These are phyloP conservation scores for Euphorbia celastroides DNA, from an alignment of 441 rosid genomes.

Conservation along the genomic window DNA sequence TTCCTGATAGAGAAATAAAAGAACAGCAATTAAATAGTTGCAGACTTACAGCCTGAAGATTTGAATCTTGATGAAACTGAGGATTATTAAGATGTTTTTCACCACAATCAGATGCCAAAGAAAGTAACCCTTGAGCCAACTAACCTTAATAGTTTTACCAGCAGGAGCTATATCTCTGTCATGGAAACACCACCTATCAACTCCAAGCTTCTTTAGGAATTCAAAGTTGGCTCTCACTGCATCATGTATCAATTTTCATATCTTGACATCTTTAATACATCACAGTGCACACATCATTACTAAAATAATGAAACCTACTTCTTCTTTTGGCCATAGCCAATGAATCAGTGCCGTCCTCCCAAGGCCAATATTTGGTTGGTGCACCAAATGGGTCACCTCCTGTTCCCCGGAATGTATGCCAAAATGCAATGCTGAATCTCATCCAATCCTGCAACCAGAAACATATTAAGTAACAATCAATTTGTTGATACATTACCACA, in stretches of 20 bases:
- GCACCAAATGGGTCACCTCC: constrained; percentile 91
- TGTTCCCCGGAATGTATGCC: constrained; percentile 97
- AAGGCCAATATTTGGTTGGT: constrained; percentile 85
- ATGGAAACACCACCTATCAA: constrained; percentile 95
- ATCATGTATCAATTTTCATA: constrained; percentile 16
- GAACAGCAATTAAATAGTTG: not conserved
- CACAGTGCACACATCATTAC: not conserved
- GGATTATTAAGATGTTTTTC: not conserved
- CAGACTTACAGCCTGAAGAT: not conserved
- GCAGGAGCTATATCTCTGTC: constrained; percentile 97
- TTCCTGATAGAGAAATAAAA: constrained; percentile 46
- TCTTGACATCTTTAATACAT: not conserved
- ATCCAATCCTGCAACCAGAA: constrained; percentile 67
- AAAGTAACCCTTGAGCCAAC: not conserved
- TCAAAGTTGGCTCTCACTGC: constrained; percentile 98
- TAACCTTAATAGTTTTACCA: constrained; percentile 71
- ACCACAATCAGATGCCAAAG: not conserved
- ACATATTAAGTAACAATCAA: constrained; percentile 19
- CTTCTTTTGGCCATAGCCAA: constrained; percentile 90
- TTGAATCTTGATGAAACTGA: not conserved
- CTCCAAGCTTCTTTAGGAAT: constrained; percentile 86
- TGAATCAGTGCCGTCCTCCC: constrained; percentile 98
- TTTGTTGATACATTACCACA: not conserved
- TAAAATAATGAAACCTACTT: constrained; percentile 48
- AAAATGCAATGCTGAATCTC: constrained; percentile 95